Evolutionary conservation across 164 flowering plant genomes (phyloP).

Genomic region (Warburgia ugandensis): DNA sequence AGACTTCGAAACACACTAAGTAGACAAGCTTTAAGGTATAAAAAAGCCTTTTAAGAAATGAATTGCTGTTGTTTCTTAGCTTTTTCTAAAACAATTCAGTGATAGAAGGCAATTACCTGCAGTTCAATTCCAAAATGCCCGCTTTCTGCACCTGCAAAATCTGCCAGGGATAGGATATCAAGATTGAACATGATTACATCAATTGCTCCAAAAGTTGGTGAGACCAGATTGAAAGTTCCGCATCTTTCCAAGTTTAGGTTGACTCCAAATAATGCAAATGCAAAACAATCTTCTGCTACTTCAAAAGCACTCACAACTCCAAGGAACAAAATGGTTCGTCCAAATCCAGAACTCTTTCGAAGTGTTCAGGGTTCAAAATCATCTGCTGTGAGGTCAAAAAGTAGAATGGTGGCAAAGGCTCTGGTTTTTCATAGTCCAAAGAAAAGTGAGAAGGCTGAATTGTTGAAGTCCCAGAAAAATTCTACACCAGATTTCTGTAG

Average conservation of each 20-base stretch:
- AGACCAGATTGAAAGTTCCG: constrained; percentile 27
- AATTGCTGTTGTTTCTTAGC: background rate
- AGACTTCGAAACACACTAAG: constrained; percentile 37
- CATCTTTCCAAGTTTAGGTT: constrained; percentile 26
- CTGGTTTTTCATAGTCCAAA: constrained; percentile 63
- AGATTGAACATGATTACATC: constrained; percentile 47
- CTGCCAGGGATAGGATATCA: constrained; percentile 56
- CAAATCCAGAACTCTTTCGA: constrained; percentile 32
- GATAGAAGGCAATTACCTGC: constrained; percentile 2
- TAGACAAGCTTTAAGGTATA: constrained; percentile 39
- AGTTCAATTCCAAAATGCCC: constrained; percentile 61
- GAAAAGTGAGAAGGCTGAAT: constrained; percentile 34
- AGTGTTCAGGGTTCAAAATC: constrained; percentile 52
- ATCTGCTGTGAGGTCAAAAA: constrained; percentile 22
- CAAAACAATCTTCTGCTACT: constrained; percentile 27
- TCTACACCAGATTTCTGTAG: constrained; percentile 41
- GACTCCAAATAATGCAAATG: constrained; percentile 40
- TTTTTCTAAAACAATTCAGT: constrained; percentile 1
- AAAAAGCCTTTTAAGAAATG: background rate
- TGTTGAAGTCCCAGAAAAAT: constrained; percentile 26
- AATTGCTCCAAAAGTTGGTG: constrained; percentile 36
- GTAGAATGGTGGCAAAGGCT: constrained; percentile 46
- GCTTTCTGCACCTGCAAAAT: constrained; percentile 74
- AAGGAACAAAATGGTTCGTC: constrained; percentile 30
- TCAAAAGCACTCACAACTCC: constrained; percentile 74